A percentile compares a stretch with the other conserved stretches of the same genome.
Evolutionary conservation across 2,329 filamentous ascomycete genomes (phyloP).

Genomic region (Cladophialophora yegresii): DNA sequence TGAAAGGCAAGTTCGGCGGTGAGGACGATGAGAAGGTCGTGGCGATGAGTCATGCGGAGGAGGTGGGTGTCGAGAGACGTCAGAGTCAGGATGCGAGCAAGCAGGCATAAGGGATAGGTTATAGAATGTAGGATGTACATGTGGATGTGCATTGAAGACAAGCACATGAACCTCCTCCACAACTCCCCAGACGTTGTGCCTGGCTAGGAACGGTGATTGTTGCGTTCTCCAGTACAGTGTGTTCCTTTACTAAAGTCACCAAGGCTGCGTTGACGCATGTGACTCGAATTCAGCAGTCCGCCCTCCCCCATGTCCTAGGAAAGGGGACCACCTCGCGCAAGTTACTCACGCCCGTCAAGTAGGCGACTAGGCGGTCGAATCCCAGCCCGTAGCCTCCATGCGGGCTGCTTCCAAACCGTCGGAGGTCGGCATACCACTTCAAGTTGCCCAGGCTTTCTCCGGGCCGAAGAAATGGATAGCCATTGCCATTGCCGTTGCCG

Average conservation of each 20-base stretch:
- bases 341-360: constrained; percentile 77
- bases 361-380: constrained; percentile 82
- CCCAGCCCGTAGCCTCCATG: constrained; percentile 90
- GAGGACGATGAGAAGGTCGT: constrained; percentile 1
- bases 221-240: neutral
- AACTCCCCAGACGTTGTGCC: neutral
- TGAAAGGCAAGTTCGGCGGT: neutral
- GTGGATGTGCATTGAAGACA: too few relatives aligned
- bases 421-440: constrained; percentile 85
- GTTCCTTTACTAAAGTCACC: neutral
- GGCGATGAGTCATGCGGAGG: constrained; percentile 15
- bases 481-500: constrained; percentile 9
- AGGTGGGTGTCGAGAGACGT: constrained; percentile 11
- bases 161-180: neutral
- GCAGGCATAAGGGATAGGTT: neutral
- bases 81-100: neutral
- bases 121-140: too few relatives aligned
- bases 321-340: constrained; percentile 85
- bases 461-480: constrained; percentile 44
- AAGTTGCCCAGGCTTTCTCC: constrained; percentile 55
- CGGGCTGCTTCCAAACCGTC: constrained; percentile 85
- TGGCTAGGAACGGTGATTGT: neutral
- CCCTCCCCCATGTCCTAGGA: constrained; percentile 66
- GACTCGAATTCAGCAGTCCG: constrained; percentile 50
- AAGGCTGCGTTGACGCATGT: neutral